Percentiles rank a stretch among this genome's conserved stretches.
Evolutionary conservation across 108 stramenopile species (phyloP).

Genomic region (Schizochytrium sp.): DNA sequence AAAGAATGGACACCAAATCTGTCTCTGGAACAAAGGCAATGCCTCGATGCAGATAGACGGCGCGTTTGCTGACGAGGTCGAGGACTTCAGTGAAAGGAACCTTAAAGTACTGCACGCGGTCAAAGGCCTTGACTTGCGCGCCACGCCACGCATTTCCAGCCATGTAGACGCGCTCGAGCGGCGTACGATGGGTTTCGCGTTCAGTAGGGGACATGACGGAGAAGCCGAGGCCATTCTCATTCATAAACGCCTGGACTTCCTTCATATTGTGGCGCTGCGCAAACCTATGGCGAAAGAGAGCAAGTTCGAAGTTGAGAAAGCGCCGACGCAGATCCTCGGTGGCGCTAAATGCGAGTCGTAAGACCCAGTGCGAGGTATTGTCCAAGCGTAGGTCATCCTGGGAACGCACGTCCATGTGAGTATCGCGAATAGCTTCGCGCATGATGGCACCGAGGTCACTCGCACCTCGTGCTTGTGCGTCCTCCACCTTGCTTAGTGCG

Average conservation of each 20-base stretch:
- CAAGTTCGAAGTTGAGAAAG: slow-evolving; percentile 30
- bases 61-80: slow-evolving; percentile 64
- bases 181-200: slow-evolving; percentile 37
- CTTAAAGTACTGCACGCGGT: slow-evolving; percentile 56
- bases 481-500: background rate
- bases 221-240: slow-evolving; percentile 50
- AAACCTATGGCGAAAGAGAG: slow-evolving; percentile 74
- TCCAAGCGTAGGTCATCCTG: background rate
- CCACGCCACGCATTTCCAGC: slow-evolving; percentile 31
- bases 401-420: background rate
- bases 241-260: slow-evolving; percentile 53
- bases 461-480: background rate
- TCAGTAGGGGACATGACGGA: slow-evolving; percentile 49
- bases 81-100: slow-evolving; percentile 85
- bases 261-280: slow-evolving; percentile 34
- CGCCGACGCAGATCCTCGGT: slow-evolving; percentile 49
- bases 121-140: slow-evolving; percentile 16
- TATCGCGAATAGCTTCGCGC: background rate
- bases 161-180: slow-evolving; percentile 20
- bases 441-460: background rate
- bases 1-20: slow-evolving; percentile 66
- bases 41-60: slow-evolving; percentile 71
- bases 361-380: background rate
- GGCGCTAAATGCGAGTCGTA: background rate
- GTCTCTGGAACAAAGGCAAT: slow-evolving; percentile 76